Evolutionary conservation across 2,329 filamentous ascomycete genomes (phyloP).

Genomic region (Stemphylium vesicarium): DNA sequence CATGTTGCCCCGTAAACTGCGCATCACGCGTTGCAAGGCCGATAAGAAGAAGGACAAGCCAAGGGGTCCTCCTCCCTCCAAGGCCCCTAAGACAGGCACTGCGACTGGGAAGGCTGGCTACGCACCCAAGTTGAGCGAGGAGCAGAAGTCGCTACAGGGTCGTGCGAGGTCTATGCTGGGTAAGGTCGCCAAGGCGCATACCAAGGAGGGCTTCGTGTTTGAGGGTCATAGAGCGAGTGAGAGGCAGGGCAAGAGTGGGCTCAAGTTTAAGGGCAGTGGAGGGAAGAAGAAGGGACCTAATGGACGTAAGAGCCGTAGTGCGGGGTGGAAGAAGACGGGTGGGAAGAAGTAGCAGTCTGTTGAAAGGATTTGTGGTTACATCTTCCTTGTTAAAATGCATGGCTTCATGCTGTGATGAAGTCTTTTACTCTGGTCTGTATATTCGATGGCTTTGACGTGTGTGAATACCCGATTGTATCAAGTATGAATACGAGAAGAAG

Average conservation of each 20-base stretch:
- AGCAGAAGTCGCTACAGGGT: slow-evolving; percentile 74
- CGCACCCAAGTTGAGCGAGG: slow-evolving; percentile 71
- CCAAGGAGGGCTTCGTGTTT: slow-evolving; percentile 76
- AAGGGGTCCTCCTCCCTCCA: slow-evolving; percentile 37
- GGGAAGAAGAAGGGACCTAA: slow-evolving; percentile 50
- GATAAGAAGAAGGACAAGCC: slow-evolving; percentile 52
- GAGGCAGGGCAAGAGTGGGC: slow-evolving; percentile 68
- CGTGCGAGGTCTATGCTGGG: slow-evolving; percentile 77
- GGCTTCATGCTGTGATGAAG: too few species aligned
- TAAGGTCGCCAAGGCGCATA: slow-evolving; percentile 67
- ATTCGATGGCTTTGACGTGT: too few species aligned
- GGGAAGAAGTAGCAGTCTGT: slow-evolving; percentile 35
- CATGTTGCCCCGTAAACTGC: slow-evolving; percentile 85
- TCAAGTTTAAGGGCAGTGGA: slow-evolving; percentile 61
- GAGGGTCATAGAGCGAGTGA: slow-evolving; percentile 77
- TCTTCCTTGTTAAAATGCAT: too few species aligned
- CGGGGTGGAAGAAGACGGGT: slow-evolving; percentile 54
- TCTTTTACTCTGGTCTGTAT: too few species aligned
- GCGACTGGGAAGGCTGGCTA: slow-evolving; percentile 59
- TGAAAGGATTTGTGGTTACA: too few species aligned
- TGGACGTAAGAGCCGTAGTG: slow-evolving; percentile 51
- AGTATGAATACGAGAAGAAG: too few species aligned
- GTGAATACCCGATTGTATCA: too few species aligned
- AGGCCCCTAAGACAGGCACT: neutral
- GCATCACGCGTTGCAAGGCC: slow-evolving; percentile 85